A percentile compares a stretch with the other conserved stretches of the same genome.
These are phyloP conservation scores for Fraxinus quadrangulata DNA, from an alignment of 257 asterid species.

Conservation along the genomic window DNA sequence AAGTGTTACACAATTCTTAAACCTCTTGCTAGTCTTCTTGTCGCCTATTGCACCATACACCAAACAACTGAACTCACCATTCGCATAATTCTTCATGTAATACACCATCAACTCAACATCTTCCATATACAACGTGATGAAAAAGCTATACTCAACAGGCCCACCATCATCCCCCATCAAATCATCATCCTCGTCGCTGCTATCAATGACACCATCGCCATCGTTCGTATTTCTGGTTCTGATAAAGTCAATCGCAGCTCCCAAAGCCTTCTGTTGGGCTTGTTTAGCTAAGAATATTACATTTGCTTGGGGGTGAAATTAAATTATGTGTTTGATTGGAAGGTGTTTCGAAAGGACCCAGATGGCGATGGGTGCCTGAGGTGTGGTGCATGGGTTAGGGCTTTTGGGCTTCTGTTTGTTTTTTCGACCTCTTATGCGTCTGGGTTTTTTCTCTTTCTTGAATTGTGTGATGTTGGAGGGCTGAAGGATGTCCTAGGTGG, in stretches of 20 bases:
- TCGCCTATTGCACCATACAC: conserved; percentile 65
- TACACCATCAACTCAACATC: conserved; percentile 49
- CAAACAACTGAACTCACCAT: conserved; percentile 71
- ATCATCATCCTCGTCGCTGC: conserved; percentile 48
- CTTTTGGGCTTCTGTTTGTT: conserved; percentile 11
- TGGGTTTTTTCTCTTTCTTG: conserved; percentile 35
- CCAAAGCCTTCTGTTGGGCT: conserved; percentile 54
- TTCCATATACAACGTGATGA: conserved; percentile 47
- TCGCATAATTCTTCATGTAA: conserved; percentile 46
- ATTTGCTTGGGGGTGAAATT: conserved; percentile 36
- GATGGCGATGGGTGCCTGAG: conserved; percentile 34
- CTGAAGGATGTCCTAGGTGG: conserved; percentile 21
- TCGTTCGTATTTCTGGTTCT: conserved; percentile 21
- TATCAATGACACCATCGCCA: conserved; percentile 29
- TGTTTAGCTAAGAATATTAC: conserved; percentile 30
- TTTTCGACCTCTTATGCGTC: conserved; percentile 8
- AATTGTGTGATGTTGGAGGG: conserved; percentile 31
- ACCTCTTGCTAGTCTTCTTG: conserved; percentile 56
- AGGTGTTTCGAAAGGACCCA: conserved; percentile 35
- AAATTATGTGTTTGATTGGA: conserved; percentile 23
- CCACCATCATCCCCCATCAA: conserved; percentile 39
- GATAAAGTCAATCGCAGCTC: conserved; percentile 37
- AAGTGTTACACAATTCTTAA: conserved; percentile 63
- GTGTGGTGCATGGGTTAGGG: conserved; percentile 31
- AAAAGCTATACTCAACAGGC: conserved; percentile 34